Conservation (phyloP, 2,329 filamentous ascomycete genomes). For the Monosporascus ibericus region DNA sequence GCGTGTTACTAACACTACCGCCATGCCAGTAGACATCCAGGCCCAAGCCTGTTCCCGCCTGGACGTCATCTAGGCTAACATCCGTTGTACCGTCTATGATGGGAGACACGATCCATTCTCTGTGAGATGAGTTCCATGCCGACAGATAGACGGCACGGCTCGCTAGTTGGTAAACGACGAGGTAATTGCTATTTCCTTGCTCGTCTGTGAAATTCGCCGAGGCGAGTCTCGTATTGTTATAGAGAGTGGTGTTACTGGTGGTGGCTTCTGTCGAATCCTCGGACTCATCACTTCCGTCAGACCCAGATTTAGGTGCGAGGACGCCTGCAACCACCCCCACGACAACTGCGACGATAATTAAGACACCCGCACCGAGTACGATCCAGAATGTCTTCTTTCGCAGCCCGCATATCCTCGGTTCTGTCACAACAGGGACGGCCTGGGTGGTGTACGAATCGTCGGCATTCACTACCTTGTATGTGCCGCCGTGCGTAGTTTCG, state of each 20-base stretch:
- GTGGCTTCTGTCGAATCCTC: not conserved
- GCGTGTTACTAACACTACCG: not conserved
- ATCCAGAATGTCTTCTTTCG: slow-evolving; percentile 10
- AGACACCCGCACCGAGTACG: slow-evolving; percentile 2
- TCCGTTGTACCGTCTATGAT: not conserved
- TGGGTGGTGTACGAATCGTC: not conserved
- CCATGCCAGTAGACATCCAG: not conserved
- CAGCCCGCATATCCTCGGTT: slow-evolving; percentile 11
- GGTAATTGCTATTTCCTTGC: not conserved
- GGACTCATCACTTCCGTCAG: not conserved
- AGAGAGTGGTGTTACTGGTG: not conserved
- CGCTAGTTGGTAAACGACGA: not conserved
- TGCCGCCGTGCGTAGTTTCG: not conserved
- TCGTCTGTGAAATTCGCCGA: slow-evolving; percentile 1
- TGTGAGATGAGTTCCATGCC: slow-evolving; percentile 1
- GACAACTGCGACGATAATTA: slow-evolving; percentile 8
- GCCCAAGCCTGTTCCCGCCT: not conserved
- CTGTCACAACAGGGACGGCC: not conserved
- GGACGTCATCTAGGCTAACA: not conserved
- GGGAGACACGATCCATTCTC: not conserved
- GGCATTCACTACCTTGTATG: not conserved
- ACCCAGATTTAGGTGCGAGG: not conserved
- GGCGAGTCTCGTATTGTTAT: not conserved
- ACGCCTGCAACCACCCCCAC: slow-evolving; percentile 9
- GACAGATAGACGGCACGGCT: slow-evolving; percentile 1